Percentiles rank a stretch among this genome's conserved stretches.
These are phyloP conservation scores for Eucalyptus leucophloia DNA, from an alignment of 345 rosid species.

Conservation along the genomic window DNA sequence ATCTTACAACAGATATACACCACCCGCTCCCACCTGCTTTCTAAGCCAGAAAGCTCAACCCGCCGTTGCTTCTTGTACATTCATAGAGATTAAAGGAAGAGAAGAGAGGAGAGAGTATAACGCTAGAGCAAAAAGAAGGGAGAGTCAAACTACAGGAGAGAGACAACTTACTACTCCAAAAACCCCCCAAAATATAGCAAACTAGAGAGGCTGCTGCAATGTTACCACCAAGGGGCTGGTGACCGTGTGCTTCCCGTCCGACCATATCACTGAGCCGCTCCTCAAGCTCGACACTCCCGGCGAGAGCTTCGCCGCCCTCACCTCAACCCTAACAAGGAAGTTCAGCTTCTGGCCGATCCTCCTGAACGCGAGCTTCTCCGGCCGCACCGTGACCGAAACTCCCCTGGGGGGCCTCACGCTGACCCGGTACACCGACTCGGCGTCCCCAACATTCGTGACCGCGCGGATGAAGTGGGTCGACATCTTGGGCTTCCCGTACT, in stretches of 20 bases:
- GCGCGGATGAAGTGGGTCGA: constrained; percentile 67
- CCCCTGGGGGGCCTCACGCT: constrained; percentile 51
- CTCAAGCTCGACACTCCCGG: constrained; percentile 40
- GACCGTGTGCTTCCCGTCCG: constrained; percentile 71
- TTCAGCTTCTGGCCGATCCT: constrained; percentile 62
- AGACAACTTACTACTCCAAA: neutral
- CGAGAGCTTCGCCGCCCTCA: constrained; percentile 31
- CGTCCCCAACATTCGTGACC: constrained; percentile 72
- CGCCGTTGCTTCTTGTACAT: neutral
- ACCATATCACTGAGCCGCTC: constrained; percentile 73
- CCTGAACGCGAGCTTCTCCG: constrained; percentile 45
- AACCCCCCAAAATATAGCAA: neutral
- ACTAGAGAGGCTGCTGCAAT: constrained; percentile 81
- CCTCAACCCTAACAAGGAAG: constrained; percentile 47
- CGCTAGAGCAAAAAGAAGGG: neutral
- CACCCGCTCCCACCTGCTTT: neutral
- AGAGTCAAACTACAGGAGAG: neutral
- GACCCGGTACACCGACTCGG: constrained; percentile 33
- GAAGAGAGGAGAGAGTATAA: neutral
- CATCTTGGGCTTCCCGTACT: constrained; percentile 45
- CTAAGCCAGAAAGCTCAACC: neutral
- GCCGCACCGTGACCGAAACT: constrained; percentile 46
- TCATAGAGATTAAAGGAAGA: neutral
- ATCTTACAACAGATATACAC: neutral
- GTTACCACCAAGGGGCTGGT: constrained; percentile 80